A percentile compares a stretch with the other conserved stretches of the same genome.
These are phyloP conservation scores for Groenewaldozyma auringiensis DNA, from an alignment of 1,139 yeast genomes.

Conservation along the genomic window DNA sequence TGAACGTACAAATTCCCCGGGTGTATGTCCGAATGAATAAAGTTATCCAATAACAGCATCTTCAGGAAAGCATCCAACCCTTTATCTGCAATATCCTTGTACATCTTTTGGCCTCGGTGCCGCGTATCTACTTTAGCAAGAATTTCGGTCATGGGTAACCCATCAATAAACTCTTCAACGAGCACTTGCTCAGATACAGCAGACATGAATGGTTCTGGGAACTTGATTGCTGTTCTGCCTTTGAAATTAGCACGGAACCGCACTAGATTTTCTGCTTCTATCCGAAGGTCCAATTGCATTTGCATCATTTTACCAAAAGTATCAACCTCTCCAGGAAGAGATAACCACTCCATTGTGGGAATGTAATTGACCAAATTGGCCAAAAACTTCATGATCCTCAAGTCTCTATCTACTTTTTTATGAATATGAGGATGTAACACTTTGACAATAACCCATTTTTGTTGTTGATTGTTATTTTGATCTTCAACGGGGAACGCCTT, in stretches of 20 bases:
- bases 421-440: constrained; percentile 87
- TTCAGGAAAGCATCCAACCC: constrained; percentile 86
- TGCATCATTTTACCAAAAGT: constrained; percentile 83
- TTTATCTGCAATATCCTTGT: constrained; percentile 74
- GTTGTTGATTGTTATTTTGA: neutral
- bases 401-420: constrained; percentile 64
- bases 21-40: constrained; percentile 92
- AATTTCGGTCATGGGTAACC: constrained; percentile 70
- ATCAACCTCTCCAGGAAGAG: constrained; percentile 88
- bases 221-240: constrained; percentile 53
- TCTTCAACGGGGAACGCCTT: constrained; percentile 4
- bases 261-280: constrained; percentile 74
- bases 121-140: constrained; percentile 44
- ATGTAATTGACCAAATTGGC: constrained; percentile 60
- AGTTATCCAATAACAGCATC: constrained; percentile 87
- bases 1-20: constrained; percentile 92
- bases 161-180: constrained; percentile 80
- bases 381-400: constrained; percentile 72
- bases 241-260: constrained; percentile 60
- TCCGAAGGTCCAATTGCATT: constrained; percentile 78
- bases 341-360: constrained; percentile 97
- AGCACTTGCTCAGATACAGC: constrained; percentile 66
- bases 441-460: constrained; percentile 55
- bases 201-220: constrained; percentile 68
- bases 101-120: constrained; percentile 39